phyloP scores from a whole-genome alignment of 2,329 filamentous ascomycete genomes.

The Blastomyces emzantsi region DNA sequence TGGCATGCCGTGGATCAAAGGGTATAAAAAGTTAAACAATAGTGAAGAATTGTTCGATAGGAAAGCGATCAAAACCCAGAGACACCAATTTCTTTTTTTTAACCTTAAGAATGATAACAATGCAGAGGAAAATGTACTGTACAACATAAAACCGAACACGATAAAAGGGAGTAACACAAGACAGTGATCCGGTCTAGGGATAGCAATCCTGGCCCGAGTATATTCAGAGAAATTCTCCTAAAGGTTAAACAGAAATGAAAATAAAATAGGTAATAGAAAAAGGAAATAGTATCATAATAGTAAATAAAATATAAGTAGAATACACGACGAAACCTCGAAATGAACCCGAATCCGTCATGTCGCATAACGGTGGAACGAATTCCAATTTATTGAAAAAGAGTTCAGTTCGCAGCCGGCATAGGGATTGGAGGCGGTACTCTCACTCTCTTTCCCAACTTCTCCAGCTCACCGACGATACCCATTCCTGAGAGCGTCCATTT shows the following conservation, averaged over 20 bases:
- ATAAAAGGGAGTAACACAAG: not conserved
- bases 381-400: not conserved
- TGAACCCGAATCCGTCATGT: not conserved
- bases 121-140: not conserved
- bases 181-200: not conserved
- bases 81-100: conserved; percentile 3
- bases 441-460: conserved; percentile 51
- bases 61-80: not conserved
- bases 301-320: not conserved
- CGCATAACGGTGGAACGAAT: not conserved
- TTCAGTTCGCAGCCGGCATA: not conserved
- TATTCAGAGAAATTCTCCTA: not conserved
- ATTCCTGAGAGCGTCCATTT: conserved; percentile 76
- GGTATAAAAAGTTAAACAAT: not conserved
- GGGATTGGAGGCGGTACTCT: conserved; percentile 21
- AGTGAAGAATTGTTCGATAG: not conserved
- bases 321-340: conserved; percentile 5
- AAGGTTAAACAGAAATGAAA: not conserved
- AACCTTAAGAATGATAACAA: not conserved
- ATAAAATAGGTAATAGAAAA: not conserved
- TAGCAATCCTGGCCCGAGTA: not conserved
- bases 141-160: not conserved
- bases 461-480: conserved; percentile 78
- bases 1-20: not conserved
- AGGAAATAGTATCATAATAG: not conserved